These are phyloP conservation scores for Bertia moriformis DNA, from an alignment of 2,329 filamentous ascomycete species.

Conservation along the genomic window DNA sequence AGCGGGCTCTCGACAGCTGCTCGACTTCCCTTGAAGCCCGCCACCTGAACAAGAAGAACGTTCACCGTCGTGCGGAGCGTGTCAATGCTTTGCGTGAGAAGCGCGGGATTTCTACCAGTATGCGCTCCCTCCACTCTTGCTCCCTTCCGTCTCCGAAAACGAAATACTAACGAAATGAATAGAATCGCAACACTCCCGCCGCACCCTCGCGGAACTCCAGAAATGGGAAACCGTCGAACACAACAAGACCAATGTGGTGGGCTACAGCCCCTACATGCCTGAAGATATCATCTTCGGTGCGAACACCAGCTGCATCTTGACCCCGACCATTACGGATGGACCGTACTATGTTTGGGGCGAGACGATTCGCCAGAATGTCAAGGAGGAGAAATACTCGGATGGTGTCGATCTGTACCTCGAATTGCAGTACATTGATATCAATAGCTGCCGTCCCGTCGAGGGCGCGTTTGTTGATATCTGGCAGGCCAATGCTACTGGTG, in stretches of 20 bases:
- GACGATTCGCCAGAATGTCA: conserved; percentile 26
- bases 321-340: conserved; percentile 18
- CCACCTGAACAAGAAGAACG: conserved; percentile 21
- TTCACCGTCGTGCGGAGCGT: conserved; percentile 21
- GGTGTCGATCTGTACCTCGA: conserved; percentile 28
- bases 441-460: conserved; percentile 27
- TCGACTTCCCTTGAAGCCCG: conserved; percentile 19
- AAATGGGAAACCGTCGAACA: conserved; percentile 17
- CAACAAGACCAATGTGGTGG: conserved; percentile 12
- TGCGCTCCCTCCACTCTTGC: too few relatives aligned
- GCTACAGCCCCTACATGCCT: conserved; percentile 15
- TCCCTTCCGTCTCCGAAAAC: not conserved
- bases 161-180: not conserved
- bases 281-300: conserved; percentile 17
- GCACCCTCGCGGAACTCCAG: conserved; percentile 14
- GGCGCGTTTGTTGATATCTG: conserved; percentile 26
- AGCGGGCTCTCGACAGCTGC: conserved; percentile 23
- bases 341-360: conserved; percentile 30
- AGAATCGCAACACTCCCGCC: conserved; percentile 16
- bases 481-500: conserved; percentile 24
- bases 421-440: conserved; percentile 28
- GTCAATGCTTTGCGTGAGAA: conserved; percentile 22
- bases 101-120: conserved; percentile 14
- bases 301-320: conserved; percentile 18
- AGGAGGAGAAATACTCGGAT: conserved; percentile 18